Percentiles rank a stretch among this genome's conserved stretches.
Conservation (phyloP, 441 rosid species). For the Omphalea diandra region DNA sequence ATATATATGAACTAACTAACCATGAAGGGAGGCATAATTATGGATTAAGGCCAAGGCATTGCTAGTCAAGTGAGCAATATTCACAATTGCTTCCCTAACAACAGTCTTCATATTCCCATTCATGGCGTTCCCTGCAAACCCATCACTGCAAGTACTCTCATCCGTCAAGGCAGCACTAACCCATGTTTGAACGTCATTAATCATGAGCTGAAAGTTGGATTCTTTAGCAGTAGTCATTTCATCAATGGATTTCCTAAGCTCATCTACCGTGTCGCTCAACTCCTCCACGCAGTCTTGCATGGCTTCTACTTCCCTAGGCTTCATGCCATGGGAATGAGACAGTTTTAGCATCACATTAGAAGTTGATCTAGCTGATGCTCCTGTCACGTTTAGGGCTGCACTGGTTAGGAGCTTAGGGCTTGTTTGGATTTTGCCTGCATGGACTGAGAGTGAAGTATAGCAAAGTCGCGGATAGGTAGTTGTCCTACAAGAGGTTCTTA, state of each 20-base stretch:
- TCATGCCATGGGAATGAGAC: conserved; percentile 40
- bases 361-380: conserved; percentile 46
- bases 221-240: conserved; percentile 46
- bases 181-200: conserved; percentile 70
- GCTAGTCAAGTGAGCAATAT: conserved; percentile 63
- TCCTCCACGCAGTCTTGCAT: conserved; percentile 72
- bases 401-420: conserved; percentile 68
- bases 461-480: conserved; percentile 72
- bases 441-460: conserved; percentile 50
- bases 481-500: conserved; percentile 56
- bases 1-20: conserved; percentile 17
- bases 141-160: conserved; percentile 67
- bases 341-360: conserved; percentile 44
- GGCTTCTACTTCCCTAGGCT: conserved; percentile 47
- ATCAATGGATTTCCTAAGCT: conserved; percentile 48
- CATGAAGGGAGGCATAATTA: conserved; percentile 51
- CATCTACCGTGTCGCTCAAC: conserved; percentile 53
- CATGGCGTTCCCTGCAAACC: conserved; percentile 46
- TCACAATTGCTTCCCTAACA: conserved; percentile 45
- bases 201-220: conserved; percentile 36
- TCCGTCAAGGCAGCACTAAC: conserved; percentile 73
- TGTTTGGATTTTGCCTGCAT: conserved; percentile 51
- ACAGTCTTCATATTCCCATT: conserved; percentile 40
- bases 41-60: conserved; percentile 74
- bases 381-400: conserved; percentile 64